Percentiles rank a stretch among this genome's conserved stretches.
Conservation (phyloP, 345 rosid species). For the Citrus medica region DNA sequence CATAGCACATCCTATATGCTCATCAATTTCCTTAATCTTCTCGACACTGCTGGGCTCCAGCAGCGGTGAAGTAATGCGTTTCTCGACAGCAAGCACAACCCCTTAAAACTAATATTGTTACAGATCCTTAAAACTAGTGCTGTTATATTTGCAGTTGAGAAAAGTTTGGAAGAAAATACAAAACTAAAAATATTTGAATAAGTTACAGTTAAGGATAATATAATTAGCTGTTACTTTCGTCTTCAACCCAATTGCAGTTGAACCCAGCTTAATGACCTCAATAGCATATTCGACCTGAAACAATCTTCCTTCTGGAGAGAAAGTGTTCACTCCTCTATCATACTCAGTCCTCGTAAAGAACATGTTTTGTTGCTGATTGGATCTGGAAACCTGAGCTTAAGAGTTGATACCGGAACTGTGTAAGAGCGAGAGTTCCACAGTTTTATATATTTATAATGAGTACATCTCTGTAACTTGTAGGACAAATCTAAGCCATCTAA, state of each 20-base stretch:
- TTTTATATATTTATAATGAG: too few relatives aligned
- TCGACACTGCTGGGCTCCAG: constrained; percentile 99
- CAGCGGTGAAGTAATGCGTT: constrained; percentile 86
- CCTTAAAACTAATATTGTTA: constrained; percentile 28
- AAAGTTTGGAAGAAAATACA: too few relatives aligned
- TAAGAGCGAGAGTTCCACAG: not conserved
- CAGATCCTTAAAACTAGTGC: too few relatives aligned
- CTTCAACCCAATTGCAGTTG: constrained; percentile 93
- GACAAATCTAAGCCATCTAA: too few relatives aligned
- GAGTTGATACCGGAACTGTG: not conserved
- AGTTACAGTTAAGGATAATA: too few relatives aligned
- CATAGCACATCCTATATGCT: constrained; percentile 98
- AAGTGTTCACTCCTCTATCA: constrained; percentile 98
- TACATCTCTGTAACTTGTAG: too few relatives aligned
- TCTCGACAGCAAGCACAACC: constrained; percentile 97
- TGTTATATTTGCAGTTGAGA: too few relatives aligned
- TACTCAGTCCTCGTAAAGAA: constrained; percentile 94
- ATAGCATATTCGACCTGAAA: constrained; percentile 98
- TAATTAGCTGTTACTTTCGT: constrained; percentile 38
- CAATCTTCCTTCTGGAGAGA: constrained; percentile 92
- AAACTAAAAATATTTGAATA: too few relatives aligned
- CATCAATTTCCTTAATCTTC: constrained; percentile 96
- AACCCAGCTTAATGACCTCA: constrained; percentile 98
- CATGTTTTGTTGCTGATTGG: constrained; percentile 34
- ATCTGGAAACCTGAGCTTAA: constrained; percentile 22